Percentiles rank a stretch among this genome's conserved stretches.
Conservation (phyloP, 805 yeast species). For the Clavispora santaluciae region DNA sequence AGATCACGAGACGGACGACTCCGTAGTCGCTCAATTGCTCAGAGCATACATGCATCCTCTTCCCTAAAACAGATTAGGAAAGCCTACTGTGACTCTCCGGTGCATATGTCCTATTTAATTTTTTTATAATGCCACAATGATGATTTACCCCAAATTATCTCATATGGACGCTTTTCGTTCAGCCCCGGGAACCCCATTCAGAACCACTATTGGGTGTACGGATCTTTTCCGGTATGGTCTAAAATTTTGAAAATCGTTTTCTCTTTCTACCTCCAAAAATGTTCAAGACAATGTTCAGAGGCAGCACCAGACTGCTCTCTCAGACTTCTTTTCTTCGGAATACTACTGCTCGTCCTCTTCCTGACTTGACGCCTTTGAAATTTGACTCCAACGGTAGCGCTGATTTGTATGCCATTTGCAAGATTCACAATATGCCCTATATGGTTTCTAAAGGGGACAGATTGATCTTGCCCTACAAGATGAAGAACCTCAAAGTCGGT, state of each 20-base stretch:
- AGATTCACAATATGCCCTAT: constrained; percentile 78
- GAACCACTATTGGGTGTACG: too few species aligned
- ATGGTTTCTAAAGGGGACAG: constrained; percentile 89
- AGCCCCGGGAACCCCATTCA: too few species aligned
- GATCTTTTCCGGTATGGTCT: neutral
- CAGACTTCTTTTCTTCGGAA: constrained; percentile 7
- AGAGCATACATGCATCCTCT: neutral
- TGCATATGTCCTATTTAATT: too few species aligned
- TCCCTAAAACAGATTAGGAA: too few species aligned
- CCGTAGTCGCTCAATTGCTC: neutral
- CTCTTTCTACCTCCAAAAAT: constrained; percentile 2
- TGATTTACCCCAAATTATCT: too few species aligned
- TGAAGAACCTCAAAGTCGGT: constrained; percentile 78
- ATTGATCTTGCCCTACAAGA: constrained; percentile 69
- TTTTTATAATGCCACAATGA: too few species aligned
- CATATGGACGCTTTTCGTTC: too few species aligned
- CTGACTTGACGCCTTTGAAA: constrained; percentile 59
- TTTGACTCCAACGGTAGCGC: constrained; percentile 49
- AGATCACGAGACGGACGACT: neutral
- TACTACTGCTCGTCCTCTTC: neutral
- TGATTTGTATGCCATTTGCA: constrained; percentile 74
- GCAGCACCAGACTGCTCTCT: constrained; percentile 10
- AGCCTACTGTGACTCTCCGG: neutral
- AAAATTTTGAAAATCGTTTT: constrained; percentile 1
- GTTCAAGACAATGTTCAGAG: constrained; percentile 8